These are phyloP conservation scores for Jamesozyma lodderae DNA, from an alignment of 805 yeast species.

Conservation along the genomic window DNA sequence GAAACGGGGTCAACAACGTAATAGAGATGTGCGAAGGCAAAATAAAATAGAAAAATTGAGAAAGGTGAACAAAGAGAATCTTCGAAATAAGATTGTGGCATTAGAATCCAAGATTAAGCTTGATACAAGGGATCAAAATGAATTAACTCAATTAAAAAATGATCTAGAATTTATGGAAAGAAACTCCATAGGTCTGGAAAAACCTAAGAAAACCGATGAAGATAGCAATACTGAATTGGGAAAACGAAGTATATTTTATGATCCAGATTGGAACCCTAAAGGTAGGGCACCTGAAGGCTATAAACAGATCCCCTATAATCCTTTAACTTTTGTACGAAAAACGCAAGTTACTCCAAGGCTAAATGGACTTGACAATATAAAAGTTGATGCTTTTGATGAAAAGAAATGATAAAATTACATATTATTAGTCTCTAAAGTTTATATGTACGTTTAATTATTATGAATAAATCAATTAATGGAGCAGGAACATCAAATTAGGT, in stretches of 20 bases:
- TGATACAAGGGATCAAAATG: slow-evolving; percentile 29
- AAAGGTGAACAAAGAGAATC: slow-evolving; percentile 17
- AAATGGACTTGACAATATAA: slow-evolving; percentile 3
- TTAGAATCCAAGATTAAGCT: slow-evolving; percentile 22
- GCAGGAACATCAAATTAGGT: too few relatives aligned
- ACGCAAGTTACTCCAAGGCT: slow-evolving; percentile 4
- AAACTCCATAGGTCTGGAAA: slow-evolving; percentile 9
- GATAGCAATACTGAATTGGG: slow-evolving; percentile 31
- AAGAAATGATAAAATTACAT: too few relatives aligned
- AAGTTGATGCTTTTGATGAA: not conserved
- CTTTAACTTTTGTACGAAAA: slow-evolving; percentile 27
- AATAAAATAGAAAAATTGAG: slow-evolving; percentile 21
- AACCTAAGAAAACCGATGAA: not conserved
- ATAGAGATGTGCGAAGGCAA: slow-evolving; percentile 15
- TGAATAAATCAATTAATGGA: too few relatives aligned
- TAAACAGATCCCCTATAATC: slow-evolving; percentile 24
- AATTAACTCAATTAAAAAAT: slow-evolving; percentile 28
- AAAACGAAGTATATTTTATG: slow-evolving; percentile 45
- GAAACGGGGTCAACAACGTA: slow-evolving; percentile 20
- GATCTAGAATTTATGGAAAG: slow-evolving; percentile 36
- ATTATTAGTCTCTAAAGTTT: too few relatives aligned
- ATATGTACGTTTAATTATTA: too few relatives aligned
- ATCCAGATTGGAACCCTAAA: slow-evolving; percentile 56
- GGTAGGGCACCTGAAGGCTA: slow-evolving; percentile 42
- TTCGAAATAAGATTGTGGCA: slow-evolving; percentile 15